These are phyloP conservation scores for Postia placenta DNA, from an alignment of 768 basidiomycete genomes.

Conservation along the genomic window DNA sequence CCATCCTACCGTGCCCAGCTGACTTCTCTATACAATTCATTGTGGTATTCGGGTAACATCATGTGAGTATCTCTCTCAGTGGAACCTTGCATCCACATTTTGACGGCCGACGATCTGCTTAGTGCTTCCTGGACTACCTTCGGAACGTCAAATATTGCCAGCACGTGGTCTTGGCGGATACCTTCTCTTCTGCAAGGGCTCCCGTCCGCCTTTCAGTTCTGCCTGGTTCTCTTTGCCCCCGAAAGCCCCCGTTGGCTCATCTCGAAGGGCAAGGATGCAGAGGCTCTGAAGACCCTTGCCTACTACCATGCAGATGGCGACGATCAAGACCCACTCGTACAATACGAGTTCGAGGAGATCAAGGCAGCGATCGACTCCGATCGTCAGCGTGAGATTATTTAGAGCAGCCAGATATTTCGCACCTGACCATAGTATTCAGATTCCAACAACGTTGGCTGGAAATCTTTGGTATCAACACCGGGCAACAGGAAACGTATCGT, in stretches of 20 bases:
- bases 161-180: constrained; percentile 77
- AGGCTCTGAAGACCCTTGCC: constrained; percentile 66
- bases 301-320: constrained; percentile 83
- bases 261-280: constrained; percentile 62
- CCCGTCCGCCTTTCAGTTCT: constrained; percentile 62
- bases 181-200: constrained; percentile 69
- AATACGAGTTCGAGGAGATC: constrained; percentile 77
- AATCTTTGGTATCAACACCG: constrained; percentile 53
- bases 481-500: constrained; percentile 75
- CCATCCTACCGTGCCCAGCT: constrained; percentile 76
- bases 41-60: constrained; percentile 84
- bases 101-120: constrained; percentile 27
- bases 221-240: constrained; percentile 62
- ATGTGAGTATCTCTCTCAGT: constrained; percentile 39
- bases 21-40: constrained; percentile 75
- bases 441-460: constrained; percentile 61
- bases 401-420: too few relatives aligned
- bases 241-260: constrained; percentile 85
- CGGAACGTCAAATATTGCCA: constrained; percentile 66
- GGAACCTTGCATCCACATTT: not conserved
- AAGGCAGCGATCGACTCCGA: constrained; percentile 72
- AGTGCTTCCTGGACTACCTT: constrained; percentile 78
- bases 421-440: constrained; percentile 32
- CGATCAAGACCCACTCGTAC: constrained; percentile 59
- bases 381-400: constrained; percentile 28